Conservation (phyloP, 148 eudicot species). For the Agrostemma githago region DNA sequence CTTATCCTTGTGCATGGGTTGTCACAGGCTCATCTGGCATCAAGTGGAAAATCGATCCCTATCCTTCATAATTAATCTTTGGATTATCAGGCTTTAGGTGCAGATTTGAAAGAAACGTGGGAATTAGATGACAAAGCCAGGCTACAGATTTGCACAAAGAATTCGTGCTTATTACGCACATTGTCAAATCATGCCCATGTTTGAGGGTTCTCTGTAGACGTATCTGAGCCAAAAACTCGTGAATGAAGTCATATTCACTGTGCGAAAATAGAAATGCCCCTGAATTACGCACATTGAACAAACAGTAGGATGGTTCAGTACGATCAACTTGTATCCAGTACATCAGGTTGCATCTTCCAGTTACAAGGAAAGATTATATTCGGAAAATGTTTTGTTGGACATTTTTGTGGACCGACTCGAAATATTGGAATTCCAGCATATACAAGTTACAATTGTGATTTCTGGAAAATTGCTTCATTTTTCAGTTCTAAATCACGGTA, state of each 20-base stretch:
- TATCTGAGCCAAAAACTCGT: background rate
- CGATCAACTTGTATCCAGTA: background rate
- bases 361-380: too few relatives aligned
- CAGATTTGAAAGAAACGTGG: background rate
- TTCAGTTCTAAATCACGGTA: background rate
- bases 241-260: background rate
- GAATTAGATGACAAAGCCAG: background rate
- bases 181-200: background rate
- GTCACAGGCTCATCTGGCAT: background rate
- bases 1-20: background rate
- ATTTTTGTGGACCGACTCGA: background rate
- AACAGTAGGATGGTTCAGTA: background rate
- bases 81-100: background rate
- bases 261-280: background rate
- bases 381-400: background rate
- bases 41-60: too few relatives aligned
- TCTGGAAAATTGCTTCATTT: background rate
- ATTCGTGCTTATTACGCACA: background rate
- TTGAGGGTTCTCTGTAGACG: background rate
- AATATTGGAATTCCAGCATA: slow-evolving; percentile 15
- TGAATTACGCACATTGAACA: background rate
- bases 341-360: background rate
- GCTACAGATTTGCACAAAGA: background rate
- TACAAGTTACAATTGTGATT: slow-evolving; percentile 8
- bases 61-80: too few relatives aligned